phyloP scores from a whole-genome alignment of 2,329 filamentous ascomycete genomes.

The Penicillium sp. region DNA sequence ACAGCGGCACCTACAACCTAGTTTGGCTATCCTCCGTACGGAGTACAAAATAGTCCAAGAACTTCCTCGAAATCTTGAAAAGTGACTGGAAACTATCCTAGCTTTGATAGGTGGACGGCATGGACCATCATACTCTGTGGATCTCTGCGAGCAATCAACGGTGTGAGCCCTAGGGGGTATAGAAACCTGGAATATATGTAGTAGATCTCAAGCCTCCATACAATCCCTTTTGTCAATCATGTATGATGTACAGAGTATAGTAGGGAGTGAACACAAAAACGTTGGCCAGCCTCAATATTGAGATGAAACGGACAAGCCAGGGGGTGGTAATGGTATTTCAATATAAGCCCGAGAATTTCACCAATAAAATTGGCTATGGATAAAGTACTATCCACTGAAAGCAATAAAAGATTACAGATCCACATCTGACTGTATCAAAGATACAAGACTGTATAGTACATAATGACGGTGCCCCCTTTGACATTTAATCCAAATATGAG shows the following conservation, averaged over 20 bases:
- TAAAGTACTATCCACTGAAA: neutral
- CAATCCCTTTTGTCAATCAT: neutral
- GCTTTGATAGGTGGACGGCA: neutral
- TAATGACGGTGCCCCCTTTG: neutral
- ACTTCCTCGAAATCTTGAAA: neutral
- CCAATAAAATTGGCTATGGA: neutral
- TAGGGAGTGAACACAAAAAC: neutral
- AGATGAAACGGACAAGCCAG: neutral
- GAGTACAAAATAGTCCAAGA: too few species aligned
- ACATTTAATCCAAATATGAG: neutral
- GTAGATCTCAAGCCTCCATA: neutral
- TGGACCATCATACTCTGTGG: neutral
- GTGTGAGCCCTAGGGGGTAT: neutral
- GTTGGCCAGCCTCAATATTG: neutral
- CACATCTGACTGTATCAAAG: neutral
- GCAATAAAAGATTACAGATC: neutral
- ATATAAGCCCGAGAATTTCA: fast-evolving
- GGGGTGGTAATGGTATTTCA: conserved; percentile 2
- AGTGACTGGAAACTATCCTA: neutral
- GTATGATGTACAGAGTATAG: neutral
- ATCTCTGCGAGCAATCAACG: neutral
- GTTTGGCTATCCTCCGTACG: neutral
- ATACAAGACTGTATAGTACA: neutral
- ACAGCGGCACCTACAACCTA: neutral
- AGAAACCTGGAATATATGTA: neutral